Base-by-base conservation (phyloP, 2,329 filamentous ascomycete species). In the Lasiodiplodia sp. region DNA sequence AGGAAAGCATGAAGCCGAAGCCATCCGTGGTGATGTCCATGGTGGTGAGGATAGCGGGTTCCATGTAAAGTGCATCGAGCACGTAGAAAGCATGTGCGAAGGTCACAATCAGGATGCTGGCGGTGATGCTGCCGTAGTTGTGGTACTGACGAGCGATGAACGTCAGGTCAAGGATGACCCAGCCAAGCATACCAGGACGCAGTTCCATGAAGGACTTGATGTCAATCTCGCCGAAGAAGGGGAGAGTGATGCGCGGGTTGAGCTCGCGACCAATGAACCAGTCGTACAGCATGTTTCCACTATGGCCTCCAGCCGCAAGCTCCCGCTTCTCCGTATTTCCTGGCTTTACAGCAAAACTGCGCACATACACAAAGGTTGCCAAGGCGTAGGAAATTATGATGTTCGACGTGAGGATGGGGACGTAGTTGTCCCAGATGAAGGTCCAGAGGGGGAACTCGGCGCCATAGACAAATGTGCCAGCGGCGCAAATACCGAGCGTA, bases 261-360 rank as follows among this genome's bases (percentile, higher is more conserved):
- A 98, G 89, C 80, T 98, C 95, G 34, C 95, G 92, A 23, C 95
- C 95, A 72, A 98, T 97, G 82, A 94, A 98, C 89, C 93, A 98
- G 81, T 98, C 95, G 79, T 98, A 97, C 47, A 97, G 81, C 71
- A 93, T 83, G 79, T 97, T 97, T 69, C 94, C 94, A 1, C 89
- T 90, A 76, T 92, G 88, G 18, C 94, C 94, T 53, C 94, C 94
- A 1, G 88, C 88, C 0, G 94, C 94, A 8, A 98, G 86, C 78
- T 96, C 90, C 51, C 94, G 92, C 71, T 87, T 83, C 58, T 91
- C 86, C 14, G 86, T 83, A 78, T 96, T 93, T 53, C 88, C 89
- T n/a, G 88, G 77, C 78, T 92, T 91, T 71, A 97, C 92, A 66
- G 86, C 86, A 83, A 97, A 97, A 77, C 92, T 96, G 73, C 87